Evolutionary conservation across 352 stramenopile species (phyloP).

Genomic region (Phytopythium sindhum): DNA sequence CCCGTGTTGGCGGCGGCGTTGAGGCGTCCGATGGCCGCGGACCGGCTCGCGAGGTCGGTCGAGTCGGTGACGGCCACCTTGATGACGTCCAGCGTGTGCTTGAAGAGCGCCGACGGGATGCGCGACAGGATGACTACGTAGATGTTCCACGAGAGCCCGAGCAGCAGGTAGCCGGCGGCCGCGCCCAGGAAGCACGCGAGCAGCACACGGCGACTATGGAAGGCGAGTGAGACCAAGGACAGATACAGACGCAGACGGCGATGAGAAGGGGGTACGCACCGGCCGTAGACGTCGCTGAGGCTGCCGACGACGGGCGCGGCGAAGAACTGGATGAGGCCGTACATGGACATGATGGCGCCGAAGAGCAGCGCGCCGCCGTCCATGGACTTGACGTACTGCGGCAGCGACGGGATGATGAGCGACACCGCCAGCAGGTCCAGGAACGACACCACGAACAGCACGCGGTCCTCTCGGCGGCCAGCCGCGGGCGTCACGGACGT

Average conservation of each 20-base stretch:
- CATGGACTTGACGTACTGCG: conserved; percentile 77
- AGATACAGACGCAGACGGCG: too few relatives aligned
- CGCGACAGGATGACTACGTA: conserved; percentile 75
- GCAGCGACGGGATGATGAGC: conserved; percentile 81
- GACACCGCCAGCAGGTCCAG: conserved; percentile 80
- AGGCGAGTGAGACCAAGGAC: background rate
- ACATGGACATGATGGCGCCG: conserved; percentile 80
- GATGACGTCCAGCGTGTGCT: conserved; percentile 80
- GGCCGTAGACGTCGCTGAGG: conserved; percentile 70
- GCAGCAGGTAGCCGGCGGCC: conserved; percentile 58
- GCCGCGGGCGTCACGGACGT: background rate
- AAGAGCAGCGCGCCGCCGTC: conserved; percentile 65
- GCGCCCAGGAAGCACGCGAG: conserved; percentile 62
- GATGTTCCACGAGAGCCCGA: conserved; percentile 75
- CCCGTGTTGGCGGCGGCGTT: conserved; percentile 70
- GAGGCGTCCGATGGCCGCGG: conserved; percentile 59
- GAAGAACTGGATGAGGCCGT: conserved; percentile 85
- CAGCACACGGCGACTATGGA: conserved; percentile 38
- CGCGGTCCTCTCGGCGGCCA: conserved; percentile 13
- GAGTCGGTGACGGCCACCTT: conserved; percentile 69
- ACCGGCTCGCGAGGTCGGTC: conserved; percentile 25
- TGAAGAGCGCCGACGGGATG: conserved; percentile 70
- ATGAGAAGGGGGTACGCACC: conserved; percentile 4
- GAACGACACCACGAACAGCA: conserved; percentile 80
- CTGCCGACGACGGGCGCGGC: conserved; percentile 68